phyloP scores from a whole-genome alignment of 164 flowering plant species.

The Protea cynaroides region DNA sequence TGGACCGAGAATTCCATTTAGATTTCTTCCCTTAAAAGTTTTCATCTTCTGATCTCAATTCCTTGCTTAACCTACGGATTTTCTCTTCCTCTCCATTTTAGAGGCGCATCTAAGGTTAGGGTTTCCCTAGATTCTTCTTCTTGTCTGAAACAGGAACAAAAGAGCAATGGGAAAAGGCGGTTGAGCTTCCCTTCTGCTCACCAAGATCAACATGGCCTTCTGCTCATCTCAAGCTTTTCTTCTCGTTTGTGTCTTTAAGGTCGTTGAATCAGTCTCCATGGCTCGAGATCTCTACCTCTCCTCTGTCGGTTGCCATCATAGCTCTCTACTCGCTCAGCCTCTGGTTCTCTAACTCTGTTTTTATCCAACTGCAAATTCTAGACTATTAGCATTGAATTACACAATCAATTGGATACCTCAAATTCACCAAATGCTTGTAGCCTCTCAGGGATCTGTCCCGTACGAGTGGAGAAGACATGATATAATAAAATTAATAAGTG shows the following conservation, averaged over 20 bases:
- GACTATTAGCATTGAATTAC: not conserved
- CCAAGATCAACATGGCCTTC: constrained; percentile 26
- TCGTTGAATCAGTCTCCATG: constrained; percentile 23
- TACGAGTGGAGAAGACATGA: constrained; percentile 83
- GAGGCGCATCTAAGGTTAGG: not conserved
- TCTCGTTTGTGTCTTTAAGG: constrained; percentile 16
- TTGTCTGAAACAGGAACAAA: too few species aligned
- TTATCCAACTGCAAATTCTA: constrained; percentile 17
- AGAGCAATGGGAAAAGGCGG: constrained; percentile 13
- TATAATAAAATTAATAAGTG: not conserved
- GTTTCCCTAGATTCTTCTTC: not conserved
- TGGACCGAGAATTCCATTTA: too few species aligned
- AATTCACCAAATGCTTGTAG: constrained; percentile 77
- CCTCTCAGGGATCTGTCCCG: constrained; percentile 39
- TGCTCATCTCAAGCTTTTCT: constrained; percentile 17
- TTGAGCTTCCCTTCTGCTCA: constrained; percentile 17
- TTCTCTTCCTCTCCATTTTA: too few species aligned
- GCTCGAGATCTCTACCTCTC: constrained; percentile 15
- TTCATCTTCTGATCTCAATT: too few species aligned
- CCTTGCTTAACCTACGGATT: too few species aligned
- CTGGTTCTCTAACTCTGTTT: constrained; percentile 23
- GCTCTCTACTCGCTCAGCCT: constrained; percentile 15
- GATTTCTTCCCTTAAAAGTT: too few species aligned
- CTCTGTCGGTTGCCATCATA: constrained; percentile 14
- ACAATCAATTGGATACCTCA: constrained; percentile 43